Conservation (phyloP, 257 asterid species). For the Solanum verrucosum region DNA sequence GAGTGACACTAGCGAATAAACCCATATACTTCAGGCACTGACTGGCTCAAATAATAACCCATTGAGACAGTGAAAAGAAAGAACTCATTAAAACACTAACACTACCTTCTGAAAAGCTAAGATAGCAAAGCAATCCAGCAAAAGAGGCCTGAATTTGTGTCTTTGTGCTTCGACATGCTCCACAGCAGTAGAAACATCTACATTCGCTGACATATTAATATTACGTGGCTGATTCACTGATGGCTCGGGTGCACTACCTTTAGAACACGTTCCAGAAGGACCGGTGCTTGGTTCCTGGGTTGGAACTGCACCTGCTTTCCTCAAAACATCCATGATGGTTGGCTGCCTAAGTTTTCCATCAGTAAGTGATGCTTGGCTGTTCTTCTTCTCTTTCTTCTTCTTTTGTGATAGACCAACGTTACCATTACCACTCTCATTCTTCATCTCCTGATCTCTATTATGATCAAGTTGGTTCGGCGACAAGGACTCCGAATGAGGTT, state of each 20-base stretch:
- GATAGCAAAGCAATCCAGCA: conserved; percentile 46
- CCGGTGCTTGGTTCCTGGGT: conserved; percentile 45
- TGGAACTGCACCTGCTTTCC: conserved; percentile 44
- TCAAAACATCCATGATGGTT: conserved; percentile 49
- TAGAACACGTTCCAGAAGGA: conserved; percentile 23
- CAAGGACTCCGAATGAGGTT: conserved; percentile 38
- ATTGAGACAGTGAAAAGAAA: neutral
- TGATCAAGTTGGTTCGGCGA: conserved; percentile 28
- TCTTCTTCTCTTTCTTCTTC: conserved; percentile 33
- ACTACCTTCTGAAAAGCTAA: conserved; percentile 52
- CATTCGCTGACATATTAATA: conserved; percentile 13
- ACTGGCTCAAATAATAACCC: neutral
- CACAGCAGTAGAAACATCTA: conserved; percentile 46
- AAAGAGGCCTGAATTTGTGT: conserved; percentile 75
- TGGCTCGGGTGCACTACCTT: conserved; percentile 24
- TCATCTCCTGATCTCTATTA: conserved; percentile 41
- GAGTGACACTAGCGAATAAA: neutral
- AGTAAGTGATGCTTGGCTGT: conserved; percentile 28
- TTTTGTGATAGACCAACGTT: conserved; percentile 26
- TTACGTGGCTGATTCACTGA: conserved; percentile 27
- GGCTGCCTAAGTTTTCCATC: conserved; percentile 62
- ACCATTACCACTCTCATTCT: conserved; percentile 35
- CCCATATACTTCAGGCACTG: neutral
- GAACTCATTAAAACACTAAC: neutral
- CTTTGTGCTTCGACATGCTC: conserved; percentile 55